Evolutionary conservation across 345 rosid species (phyloP).

Genomic region (Citrus sp.): DNA sequence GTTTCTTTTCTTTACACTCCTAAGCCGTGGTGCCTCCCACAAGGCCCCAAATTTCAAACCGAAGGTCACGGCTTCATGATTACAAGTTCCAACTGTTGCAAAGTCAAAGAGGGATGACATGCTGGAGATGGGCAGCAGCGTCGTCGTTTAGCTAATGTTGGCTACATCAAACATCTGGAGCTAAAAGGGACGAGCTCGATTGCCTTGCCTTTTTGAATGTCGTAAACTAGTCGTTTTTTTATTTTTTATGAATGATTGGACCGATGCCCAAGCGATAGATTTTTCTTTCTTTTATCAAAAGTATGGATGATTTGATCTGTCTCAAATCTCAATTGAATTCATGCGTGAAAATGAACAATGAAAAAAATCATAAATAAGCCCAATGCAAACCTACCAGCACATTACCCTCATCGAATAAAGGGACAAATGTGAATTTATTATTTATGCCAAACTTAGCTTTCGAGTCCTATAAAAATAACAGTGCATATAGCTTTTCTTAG

Average conservation of each 20-base stretch:
- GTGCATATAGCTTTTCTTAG: no score
- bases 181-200: no score
- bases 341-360: no score
- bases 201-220: background rate
- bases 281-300: background rate
- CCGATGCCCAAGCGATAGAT: background rate
- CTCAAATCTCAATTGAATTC: no score
- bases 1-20: background rate
- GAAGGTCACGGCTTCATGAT: background rate
- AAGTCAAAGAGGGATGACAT: background rate
- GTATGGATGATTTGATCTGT: no score
- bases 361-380: no score
- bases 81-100: background rate
- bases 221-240: background rate
- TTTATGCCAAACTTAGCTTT: no score
- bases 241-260: background rate
- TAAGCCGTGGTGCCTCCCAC: no score
- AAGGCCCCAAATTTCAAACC: background rate
- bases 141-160: background rate
- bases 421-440: no score
- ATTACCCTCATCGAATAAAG: no score
- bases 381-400: no score
- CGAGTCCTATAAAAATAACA: no score
- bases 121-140: background rate
- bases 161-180: background rate